phyloP scores from a whole-genome alignment of 2,329 filamentous ascomycete species.

The Claviceps sp. region DNA sequence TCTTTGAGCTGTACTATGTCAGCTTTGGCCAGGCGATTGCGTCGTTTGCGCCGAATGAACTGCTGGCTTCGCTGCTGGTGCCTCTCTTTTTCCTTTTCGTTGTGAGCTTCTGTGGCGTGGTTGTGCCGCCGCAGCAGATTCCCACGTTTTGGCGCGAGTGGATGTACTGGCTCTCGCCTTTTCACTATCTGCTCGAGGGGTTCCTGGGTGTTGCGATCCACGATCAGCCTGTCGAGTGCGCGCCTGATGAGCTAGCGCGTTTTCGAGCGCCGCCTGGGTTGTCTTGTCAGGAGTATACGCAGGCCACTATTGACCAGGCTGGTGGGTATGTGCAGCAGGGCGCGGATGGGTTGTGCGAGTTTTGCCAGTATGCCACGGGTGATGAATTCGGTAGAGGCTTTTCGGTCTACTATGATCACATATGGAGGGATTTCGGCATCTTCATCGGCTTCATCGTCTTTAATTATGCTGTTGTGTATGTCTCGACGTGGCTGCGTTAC shows the following conservation, averaged over 20 bases:
- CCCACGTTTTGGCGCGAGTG: conserved; percentile 49
- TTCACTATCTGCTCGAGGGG: conserved; percentile 52
- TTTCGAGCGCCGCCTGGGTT: conserved; percentile 46
- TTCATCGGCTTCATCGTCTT: conserved; percentile 51
- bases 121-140: conserved; percentile 46
- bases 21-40: conserved; percentile 57
- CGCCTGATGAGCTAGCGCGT: conserved; percentile 41
- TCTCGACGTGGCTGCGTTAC: conserved; percentile 27
- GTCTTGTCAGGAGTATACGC: conserved; percentile 47
- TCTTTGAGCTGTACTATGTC: conserved; percentile 54
- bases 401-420: conserved; percentile 45
- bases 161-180: conserved; percentile 57
- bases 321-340: conserved; percentile 49
- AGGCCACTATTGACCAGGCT: conserved; percentile 33
- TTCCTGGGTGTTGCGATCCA: conserved; percentile 44
- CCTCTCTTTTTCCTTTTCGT: conserved; percentile 60
- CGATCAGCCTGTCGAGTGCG: conserved; percentile 41
- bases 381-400: conserved; percentile 47
- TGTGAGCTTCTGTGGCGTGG: conserved; percentile 56
- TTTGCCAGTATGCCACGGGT: conserved; percentile 48
- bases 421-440: conserved; percentile 55
- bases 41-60: conserved; percentile 50
- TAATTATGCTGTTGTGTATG: conserved; percentile 36
- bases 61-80: conserved; percentile 52
- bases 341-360: conserved; percentile 45